Percentiles rank a stretch among this genome's conserved stretches.
phyloP scores from a whole-genome alignment of 805 yeast genomes.

The Debaryomyces castellii region DNA sequence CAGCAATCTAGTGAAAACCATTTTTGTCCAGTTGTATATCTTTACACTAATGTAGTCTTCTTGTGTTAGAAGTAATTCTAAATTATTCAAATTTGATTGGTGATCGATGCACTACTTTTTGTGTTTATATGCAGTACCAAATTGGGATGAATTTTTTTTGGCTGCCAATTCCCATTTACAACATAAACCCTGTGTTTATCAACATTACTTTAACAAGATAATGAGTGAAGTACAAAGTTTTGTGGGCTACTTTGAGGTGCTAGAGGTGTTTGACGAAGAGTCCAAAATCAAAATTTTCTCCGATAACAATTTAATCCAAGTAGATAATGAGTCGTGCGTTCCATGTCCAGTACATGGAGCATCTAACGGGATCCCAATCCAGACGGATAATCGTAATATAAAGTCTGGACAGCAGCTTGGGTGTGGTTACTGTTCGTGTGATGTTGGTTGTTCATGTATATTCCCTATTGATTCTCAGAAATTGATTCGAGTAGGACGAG shows the following conservation, averaged over 20 bases:
- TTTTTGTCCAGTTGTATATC: not conserved
- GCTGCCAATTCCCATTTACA: constrained; percentile 4
- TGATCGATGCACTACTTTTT: constrained; percentile 4
- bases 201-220: too few species aligned
- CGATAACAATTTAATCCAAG: not conserved
- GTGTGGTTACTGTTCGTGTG: not conserved
- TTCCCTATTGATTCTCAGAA: constrained; percentile 27
- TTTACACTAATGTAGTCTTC: not conserved
- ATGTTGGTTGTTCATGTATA: not conserved
- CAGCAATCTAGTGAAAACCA: constrained; percentile 28
- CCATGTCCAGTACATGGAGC: not conserved
- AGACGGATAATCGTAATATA: too few species aligned
- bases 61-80: not conserved
- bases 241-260: not conserved
- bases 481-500: constrained; percentile 46
- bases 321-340: not conserved
- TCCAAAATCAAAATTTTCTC: not conserved
- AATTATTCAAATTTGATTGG: constrained; percentile 7
- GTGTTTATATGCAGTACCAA: not conserved
- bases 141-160: not conserved
- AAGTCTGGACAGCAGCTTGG: too few species aligned
- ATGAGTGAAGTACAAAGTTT: not conserved
- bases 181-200: not conserved
- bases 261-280: not conserved
- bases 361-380: too few species aligned